A percentile compares a stretch with the other conserved stretches of the same genome.
Evolutionary conservation across 495 filamentous ascomycete genomes (phyloP).

Genomic region (Friedmanniomyces simplex): DNA sequence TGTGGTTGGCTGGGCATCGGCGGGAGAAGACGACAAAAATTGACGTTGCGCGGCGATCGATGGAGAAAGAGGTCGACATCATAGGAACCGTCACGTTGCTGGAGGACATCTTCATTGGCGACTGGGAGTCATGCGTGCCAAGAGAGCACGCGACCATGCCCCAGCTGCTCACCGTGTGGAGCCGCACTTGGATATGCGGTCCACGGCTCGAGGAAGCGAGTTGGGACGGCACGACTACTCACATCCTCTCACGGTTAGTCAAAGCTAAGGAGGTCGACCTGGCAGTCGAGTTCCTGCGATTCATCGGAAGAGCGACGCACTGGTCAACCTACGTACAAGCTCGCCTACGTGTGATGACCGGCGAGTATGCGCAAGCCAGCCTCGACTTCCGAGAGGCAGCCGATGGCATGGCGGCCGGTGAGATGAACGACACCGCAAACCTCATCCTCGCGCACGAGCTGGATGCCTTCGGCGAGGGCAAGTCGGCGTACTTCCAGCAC

Average conservation of each 20-base stretch:
- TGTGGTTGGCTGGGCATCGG: constrained; percentile 56
- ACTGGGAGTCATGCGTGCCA: constrained; percentile 19
- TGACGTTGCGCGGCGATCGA: not conserved
- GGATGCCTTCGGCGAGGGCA: constrained; percentile 62
- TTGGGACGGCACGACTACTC: constrained; percentile 38
- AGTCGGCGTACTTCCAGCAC: constrained; percentile 73
- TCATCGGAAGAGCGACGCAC: constrained; percentile 46
- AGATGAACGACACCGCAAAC: constrained; percentile 37
- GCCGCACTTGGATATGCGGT: constrained; percentile 23
- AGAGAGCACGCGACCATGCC: not conserved
- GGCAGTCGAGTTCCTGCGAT: constrained; percentile 44
- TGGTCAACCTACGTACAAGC: constrained; percentile 86
- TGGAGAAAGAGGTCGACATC: not conserved
- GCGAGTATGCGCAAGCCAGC: constrained; percentile 61
- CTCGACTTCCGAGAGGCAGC: constrained; percentile 73
- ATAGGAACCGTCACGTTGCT: constrained; percentile 16
- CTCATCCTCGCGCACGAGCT: constrained; percentile 63
- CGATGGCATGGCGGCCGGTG: constrained; percentile 45
- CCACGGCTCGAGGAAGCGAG: constrained; percentile 8
- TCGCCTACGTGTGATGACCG: constrained; percentile 61
- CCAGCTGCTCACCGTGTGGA: constrained; percentile 31
- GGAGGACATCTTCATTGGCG: constrained; percentile 24
- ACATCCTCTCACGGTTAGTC: constrained; percentile 47
- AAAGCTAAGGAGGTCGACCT: constrained; percentile 25
- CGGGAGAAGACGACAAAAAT: not conserved